A percentile compares a stretch with the other conserved stretches of the same genome.
These are phyloP conservation scores for Monilinia polystroma DNA, from an alignment of 2,329 filamentous ascomycete genomes.

Conservation along the genomic window DNA sequence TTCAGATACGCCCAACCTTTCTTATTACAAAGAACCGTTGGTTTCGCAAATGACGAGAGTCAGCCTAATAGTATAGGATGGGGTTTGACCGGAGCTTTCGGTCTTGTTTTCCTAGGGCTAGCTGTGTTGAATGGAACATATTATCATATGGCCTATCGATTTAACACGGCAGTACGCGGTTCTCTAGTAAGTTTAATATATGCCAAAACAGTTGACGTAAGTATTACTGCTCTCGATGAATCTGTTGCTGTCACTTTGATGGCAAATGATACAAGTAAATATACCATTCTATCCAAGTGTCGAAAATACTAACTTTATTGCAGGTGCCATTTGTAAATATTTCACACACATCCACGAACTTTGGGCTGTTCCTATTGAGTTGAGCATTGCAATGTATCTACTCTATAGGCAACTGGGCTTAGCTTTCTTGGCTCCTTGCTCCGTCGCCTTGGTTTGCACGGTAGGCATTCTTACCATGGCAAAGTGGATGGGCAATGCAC, in stretches of 20 bases:
- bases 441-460: slow-evolving; percentile 35
- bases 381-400: slow-evolving; percentile 37
- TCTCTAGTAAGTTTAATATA: slow-evolving; percentile 36
- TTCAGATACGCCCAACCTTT: slow-evolving; percentile 31
- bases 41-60: slow-evolving; percentile 21
- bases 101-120: slow-evolving; percentile 34
- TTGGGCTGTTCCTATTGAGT: slow-evolving; percentile 38
- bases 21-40: slow-evolving; percentile 26
- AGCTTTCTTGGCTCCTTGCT: slow-evolving; percentile 33
- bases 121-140: slow-evolving; percentile 33
- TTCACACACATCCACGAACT: slow-evolving; percentile 38
- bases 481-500: slow-evolving; percentile 33
- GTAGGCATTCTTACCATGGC: slow-evolving; percentile 32
- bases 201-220: slow-evolving; percentile 35
- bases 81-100: slow-evolving; percentile 31
- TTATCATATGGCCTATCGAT: slow-evolving; percentile 29
- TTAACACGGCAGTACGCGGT: slow-evolving; percentile 33
- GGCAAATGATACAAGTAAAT: slow-evolving; percentile 23
- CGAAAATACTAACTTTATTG: slow-evolving; percentile 7
- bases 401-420: slow-evolving; percentile 37
- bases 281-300: not conserved
- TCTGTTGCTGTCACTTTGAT: slow-evolving; percentile 28
- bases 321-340: slow-evolving; percentile 36
- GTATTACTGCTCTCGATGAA: slow-evolving; percentile 33
- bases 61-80: slow-evolving; percentile 28